Evolutionary conservation across 495 filamentous ascomycete genomes (phyloP).

Genomic region (Penicillium arizonense): DNA sequence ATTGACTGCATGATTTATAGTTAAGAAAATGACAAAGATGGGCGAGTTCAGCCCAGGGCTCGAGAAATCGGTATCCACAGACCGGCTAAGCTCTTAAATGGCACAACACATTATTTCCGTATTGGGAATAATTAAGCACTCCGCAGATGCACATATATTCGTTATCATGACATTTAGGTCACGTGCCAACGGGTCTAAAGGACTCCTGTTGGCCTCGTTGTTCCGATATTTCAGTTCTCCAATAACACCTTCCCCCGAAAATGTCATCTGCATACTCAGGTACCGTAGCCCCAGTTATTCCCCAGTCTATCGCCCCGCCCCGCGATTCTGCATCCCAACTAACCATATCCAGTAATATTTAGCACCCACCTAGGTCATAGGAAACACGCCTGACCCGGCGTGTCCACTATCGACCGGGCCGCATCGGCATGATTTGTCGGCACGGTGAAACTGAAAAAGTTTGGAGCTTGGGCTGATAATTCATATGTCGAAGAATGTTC

Average conservation of each 20-base stretch:
- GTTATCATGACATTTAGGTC: too few species aligned
- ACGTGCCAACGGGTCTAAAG: too few species aligned
- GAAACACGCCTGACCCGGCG: not conserved
- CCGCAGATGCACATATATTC: not conserved
- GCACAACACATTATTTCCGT: slow-evolving; percentile 1
- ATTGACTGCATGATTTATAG: not conserved
- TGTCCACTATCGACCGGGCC: not conserved
- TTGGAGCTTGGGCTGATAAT: not conserved
- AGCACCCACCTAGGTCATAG: slow-evolving; percentile 1
- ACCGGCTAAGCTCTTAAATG: slow-evolving; percentile 14
- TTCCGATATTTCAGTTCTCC: not conserved
- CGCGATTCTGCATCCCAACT: not conserved
- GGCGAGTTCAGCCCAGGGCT: slow-evolving; percentile 1
- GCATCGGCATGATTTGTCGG: slow-evolving; percentile 13
- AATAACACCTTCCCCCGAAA: not conserved
- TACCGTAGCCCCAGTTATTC: slow-evolving; percentile 1
- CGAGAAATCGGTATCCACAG: not conserved
- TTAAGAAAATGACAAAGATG: not conserved
- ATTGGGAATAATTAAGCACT: slow-evolving; percentile 14
- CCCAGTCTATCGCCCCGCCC: slow-evolving; percentile 7
- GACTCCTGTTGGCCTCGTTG: too few species aligned
- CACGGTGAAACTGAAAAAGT: slow-evolving; percentile 1
- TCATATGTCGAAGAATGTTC: not conserved
- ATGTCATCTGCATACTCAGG: not conserved
- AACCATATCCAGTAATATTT: slow-evolving; percentile 8